Evolutionary conservation across 1,284 basidiomycete genomes (phyloP), one percentile per base, ranked within the genome.

Genomic region (Wallemia ichthyophaga): DNA sequence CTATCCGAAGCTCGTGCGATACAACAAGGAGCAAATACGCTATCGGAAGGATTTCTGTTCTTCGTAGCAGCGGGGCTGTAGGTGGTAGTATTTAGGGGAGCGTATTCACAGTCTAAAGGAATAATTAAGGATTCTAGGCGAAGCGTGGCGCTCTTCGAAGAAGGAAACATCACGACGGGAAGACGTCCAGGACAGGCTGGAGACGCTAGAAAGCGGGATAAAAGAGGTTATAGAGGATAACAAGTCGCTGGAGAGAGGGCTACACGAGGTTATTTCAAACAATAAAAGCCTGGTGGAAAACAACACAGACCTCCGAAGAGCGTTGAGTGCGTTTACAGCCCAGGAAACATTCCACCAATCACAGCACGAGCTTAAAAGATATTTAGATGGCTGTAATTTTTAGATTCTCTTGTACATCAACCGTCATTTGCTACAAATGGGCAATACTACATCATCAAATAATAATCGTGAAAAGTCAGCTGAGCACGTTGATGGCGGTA

Each of bases 391-490:
- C n/a, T 48, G 37, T 48, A 48, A 48, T 11, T 11, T 3, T 17
- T 48, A 21, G n/a, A 48, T 48, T 17, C 37, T 17, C 37, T 48
- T 48, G 5, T 13, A 11, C 37, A 11, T 17, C 13, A 5, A 48
- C 37, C 37, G 37, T 48, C 37, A 48, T 48, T 5, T 31, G 28
- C 28, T 31, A 17, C 7, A 48, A 17, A 48, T 48, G 37, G 37
- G 37, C n/a, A 48, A 48, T 48, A 48, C 37, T 3, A 15, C 37
- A 48, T 48, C 37, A 48, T 48, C 37, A 11, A 48, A 78, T 60
- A 73, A 74, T 56, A 78, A 79, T 65, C 78, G 82, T 62, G 82
- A 85, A 64, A 82, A 84, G 66, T 73, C 80, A 61, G 77, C 83
- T 69, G 79, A 91, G 74, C 77, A 80, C 37, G 71, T 75, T 54